phyloP scores from a whole-genome alignment of 306 rosid genomes.

The Datisca glomerata region DNA sequence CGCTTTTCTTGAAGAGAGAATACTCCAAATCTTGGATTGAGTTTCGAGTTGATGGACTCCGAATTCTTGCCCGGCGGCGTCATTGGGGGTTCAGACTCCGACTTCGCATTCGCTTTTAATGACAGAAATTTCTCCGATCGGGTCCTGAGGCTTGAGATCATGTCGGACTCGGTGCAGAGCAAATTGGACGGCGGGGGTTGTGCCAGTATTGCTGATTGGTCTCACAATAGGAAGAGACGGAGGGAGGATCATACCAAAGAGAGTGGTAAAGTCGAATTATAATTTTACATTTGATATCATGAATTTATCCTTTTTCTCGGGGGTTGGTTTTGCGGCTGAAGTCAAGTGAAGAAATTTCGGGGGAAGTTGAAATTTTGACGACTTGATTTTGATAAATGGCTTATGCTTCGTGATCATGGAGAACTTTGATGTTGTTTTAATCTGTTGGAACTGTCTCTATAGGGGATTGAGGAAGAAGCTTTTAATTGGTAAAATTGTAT shows the following conservation, averaged over 20 bases:
- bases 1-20: too few relatives aligned
- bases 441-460: too few relatives aligned
- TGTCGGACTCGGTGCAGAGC: slow-evolving; percentile 12
- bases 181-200: slow-evolving; percentile 11
- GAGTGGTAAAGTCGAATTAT: slow-evolving; percentile 21
- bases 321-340: too few relatives aligned
- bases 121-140: slow-evolving; percentile 36
- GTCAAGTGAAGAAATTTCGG: too few relatives aligned
- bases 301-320: too few relatives aligned
- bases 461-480: too few relatives aligned
- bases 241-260: slow-evolving; percentile 16
- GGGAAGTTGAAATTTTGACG: too few relatives aligned
- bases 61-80: slow-evolving; percentile 3
- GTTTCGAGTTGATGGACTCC: slow-evolving; percentile 8
- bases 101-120: slow-evolving; percentile 38
- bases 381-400: too few relatives aligned
- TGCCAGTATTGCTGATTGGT: slow-evolving; percentile 16
- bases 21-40: not conserved
- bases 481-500: too few relatives aligned
- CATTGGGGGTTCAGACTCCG: slow-evolving; percentile 1
- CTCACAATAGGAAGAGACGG: slow-evolving; percentile 29
- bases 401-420: too few relatives aligned
- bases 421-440: too few relatives aligned
- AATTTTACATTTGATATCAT: too few relatives aligned
- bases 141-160: slow-evolving; percentile 27